Base-by-base conservation (phyloP, 257 asterid species). In the Craterostigma plantagineum region DNA sequence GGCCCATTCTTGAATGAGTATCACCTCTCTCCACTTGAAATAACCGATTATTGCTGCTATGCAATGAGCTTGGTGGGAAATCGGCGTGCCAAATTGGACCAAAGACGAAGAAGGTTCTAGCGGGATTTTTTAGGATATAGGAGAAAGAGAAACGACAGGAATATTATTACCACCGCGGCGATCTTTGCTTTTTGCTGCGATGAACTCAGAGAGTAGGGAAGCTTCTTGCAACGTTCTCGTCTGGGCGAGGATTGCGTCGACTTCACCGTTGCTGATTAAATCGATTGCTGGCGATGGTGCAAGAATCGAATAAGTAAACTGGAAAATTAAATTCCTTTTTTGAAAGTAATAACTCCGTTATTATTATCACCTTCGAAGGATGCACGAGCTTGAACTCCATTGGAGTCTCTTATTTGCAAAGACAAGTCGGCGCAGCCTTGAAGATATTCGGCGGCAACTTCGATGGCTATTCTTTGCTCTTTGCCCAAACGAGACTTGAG, bases 171-270 rank as follows among this genome's bases (percentile, higher is more conserved):
- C 42, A 16, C 51, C 4, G 7, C n/a, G n/a, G n/a, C n/a, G n/a
- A n/a, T n/a, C n/a, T n/a, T n/a, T n/a, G n/a, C n/a, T n/a, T n/a
- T n/a, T n/a, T n/a, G n/a, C 8, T 43, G 60, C 16, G 23, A 34
- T 53, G 43, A 66, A 9, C 14, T 61, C 62, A 16, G 73, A 61
- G 27, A 71, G 48, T 5, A 67, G 4, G 33, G 58, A 37, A 18
- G 77, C 75, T 69, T 79, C 77, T 62, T 69, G 67, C 1, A 39
- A 45, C n/a, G 82, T 43, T n/a, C n/a, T n/a, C 35, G 69, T 4
- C 14, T 56, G 51, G 15, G 77, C 92, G 36, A 79, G 35, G 4
- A 79, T 51, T 17, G 59, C 69, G 33, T 64, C 52, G 0, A 71
- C 61, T 50, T 58, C 58, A 23, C 57, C 51, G 39, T 56, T 43